Percentiles rank a stretch among this genome's conserved stretches.
Conservation (phyloP, 2,329 filamentous ascomycete species). For the Exophiala bonariae region DNA sequence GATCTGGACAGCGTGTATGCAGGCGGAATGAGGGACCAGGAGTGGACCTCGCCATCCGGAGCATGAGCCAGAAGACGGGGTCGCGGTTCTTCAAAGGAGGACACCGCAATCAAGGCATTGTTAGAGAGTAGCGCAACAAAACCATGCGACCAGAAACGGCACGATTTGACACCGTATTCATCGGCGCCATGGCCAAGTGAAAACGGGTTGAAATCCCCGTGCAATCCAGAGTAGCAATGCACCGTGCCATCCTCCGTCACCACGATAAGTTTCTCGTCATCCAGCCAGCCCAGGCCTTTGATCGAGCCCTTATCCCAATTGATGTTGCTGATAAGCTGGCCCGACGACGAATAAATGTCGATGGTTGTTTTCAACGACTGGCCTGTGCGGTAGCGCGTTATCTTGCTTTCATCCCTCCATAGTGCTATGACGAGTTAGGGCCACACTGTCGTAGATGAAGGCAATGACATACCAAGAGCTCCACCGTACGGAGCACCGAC, state of each 20-base stretch:
- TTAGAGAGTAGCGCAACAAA: constrained; percentile 90
- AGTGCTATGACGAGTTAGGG: constrained; percentile 60
- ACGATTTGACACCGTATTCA: constrained; percentile 82
- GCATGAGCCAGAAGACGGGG: constrained; percentile 77
- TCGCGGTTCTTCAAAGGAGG: constrained; percentile 85
- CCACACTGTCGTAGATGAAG: background rate
- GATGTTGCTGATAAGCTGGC: constrained; percentile 81
- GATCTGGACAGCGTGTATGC: constrained; percentile 86
- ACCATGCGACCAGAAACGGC: constrained; percentile 87
- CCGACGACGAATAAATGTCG: constrained; percentile 91
- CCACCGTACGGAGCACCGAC: constrained; percentile 90
- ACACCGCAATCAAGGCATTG: constrained; percentile 83
- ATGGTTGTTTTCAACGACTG: constrained; percentile 77
- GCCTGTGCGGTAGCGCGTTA: constrained; percentile 73
- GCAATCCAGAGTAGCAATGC: constrained; percentile 84
- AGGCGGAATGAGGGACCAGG: constrained; percentile 87
- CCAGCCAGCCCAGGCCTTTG: constrained; percentile 90
- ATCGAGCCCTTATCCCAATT: constrained; percentile 88
- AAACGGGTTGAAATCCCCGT: constrained; percentile 93
- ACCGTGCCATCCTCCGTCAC: constrained; percentile 88
- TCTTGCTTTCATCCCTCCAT: constrained; percentile 83
- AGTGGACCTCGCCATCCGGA: constrained; percentile 76
- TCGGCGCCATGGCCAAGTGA: constrained; percentile 87
- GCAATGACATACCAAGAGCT: constrained; percentile 70
- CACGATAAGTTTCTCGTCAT: constrained; percentile 87